Conservation (phyloP, 352 stramenopile species). For the Phytophthora idaei region DNA sequence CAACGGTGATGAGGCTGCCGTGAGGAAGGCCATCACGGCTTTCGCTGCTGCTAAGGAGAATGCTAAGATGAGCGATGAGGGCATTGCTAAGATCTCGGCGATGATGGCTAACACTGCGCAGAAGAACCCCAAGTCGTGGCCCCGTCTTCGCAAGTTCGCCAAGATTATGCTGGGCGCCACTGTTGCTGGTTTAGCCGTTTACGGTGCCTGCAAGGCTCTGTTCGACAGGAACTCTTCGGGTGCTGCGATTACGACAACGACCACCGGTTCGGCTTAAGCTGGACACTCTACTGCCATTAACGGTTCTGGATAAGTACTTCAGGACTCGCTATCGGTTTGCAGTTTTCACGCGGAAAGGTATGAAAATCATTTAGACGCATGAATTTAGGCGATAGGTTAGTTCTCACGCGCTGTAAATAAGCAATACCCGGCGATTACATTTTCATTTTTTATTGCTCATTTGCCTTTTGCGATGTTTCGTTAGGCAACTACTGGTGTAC, state of each 20-base stretch:
- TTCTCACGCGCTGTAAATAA: too few species aligned
- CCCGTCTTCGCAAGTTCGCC: background rate
- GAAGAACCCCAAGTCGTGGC: constrained; percentile 1
- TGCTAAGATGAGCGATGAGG: background rate
- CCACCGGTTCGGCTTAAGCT: too few species aligned
- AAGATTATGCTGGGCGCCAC: background rate
- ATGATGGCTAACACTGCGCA: background rate
- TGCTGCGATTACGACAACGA: background rate
- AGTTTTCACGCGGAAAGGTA: too few species aligned
- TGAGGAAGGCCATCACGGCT: background rate
- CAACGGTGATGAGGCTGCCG: background rate
- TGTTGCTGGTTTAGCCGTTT: background rate
- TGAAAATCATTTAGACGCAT: too few species aligned
- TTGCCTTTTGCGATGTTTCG: too few species aligned
- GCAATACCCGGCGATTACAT: too few species aligned
- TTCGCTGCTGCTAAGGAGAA: background rate
- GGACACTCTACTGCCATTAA: too few species aligned
- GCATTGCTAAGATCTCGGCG: background rate
- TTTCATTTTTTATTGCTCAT: too few species aligned
- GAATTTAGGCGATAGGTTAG: too few species aligned
- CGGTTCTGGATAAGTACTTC: too few species aligned
- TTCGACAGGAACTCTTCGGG: background rate
- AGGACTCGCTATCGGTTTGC: too few species aligned
- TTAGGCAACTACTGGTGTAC: too few species aligned
- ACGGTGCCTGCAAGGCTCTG: background rate